Evolutionary conservation across 2,329 filamentous ascomycete genomes (phyloP).

Genomic region (Aureobasidium sp.): DNA sequence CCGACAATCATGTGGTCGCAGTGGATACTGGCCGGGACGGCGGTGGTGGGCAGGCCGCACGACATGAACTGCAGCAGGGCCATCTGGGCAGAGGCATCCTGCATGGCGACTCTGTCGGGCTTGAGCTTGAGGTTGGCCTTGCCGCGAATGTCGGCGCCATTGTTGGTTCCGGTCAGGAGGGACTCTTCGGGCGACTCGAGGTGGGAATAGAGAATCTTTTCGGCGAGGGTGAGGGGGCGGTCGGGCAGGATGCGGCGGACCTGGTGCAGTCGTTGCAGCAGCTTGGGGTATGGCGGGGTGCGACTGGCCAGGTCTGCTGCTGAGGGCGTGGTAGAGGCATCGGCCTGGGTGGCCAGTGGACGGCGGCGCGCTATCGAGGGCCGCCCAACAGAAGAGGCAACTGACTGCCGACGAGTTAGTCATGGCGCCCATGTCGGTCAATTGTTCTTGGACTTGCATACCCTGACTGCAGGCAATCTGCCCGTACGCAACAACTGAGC

Average conservation of each 20-base stretch:
- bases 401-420: conserved; percentile 5
- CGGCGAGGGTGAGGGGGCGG: conserved; percentile 70
- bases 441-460: neutral
- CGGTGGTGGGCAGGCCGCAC: conserved; percentile 78
- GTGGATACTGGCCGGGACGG: conserved; percentile 94
- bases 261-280: conserved; percentile 65
- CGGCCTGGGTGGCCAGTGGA: conserved; percentile 25
- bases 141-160: conserved; percentile 75
- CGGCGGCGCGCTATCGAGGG: conserved; percentile 16
- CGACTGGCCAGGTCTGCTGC: conserved; percentile 41
- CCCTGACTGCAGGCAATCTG: conserved; percentile 14
- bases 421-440: neutral
- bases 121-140: conserved; percentile 92
- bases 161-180: conserved; percentile 70
- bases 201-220: conserved; percentile 98
- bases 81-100: conserved; percentile 98
- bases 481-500: conserved; percentile 11
- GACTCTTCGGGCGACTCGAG: conserved; percentile 83
- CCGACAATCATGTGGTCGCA: conserved; percentile 99
- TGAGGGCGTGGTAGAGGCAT: conserved; percentile 11
- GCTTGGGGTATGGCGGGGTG: conserved; percentile 72
- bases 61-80: conserved; percentile 97
- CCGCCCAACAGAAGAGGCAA: conserved; percentile 9
- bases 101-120: conserved; percentile 96
- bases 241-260: conserved; percentile 61